Base-by-base conservation (phyloP, 2,329 filamentous ascomycete genomes). In the Epichloe bromicola region DNA sequence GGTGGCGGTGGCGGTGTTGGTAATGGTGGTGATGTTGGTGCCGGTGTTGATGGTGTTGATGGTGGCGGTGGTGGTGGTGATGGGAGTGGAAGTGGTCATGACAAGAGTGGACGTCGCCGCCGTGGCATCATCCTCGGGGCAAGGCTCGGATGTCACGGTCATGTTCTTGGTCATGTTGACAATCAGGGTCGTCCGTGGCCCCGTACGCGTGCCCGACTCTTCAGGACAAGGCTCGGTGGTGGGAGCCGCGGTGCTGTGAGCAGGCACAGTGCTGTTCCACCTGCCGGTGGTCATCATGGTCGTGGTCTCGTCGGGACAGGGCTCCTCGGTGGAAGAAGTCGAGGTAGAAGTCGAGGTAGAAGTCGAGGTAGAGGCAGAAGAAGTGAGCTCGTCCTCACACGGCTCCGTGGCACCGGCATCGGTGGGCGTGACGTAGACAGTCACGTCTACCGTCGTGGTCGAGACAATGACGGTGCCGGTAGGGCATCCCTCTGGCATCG, bases 361-460 rank as follows among this genome's bases (percentile, higher is more conserved):
- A 3, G 26, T 30, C 8, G 41, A 6, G 8, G 41, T 17, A 5
- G 19, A 23, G 2, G 5, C 26, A 12, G 19, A 14, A 7, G 12
- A 23, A 1, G 12, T 33, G 20, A n/a, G 5, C 6, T n/a, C 42
- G 19, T 44, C 42, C 42, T n/a, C 19, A 17, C 20, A 30, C 7
- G 42, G 42, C 20, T 44, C 36, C 19, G 33, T 26, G 23, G 1
- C 1, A 23, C 26, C 52, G 23, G 34, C 49, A 19, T 59, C 55
- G 34, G 60, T 58, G 33, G 61, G 59, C 11, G 65, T 67, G 15
- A 67, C 55, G 39, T 59, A 63, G 34, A 64, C 57, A 6, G 61
- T 64, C 7, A 63, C 56, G 26, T 68, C 66, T 7, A 67, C 49
- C 3, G 63, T 68, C 33, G 56, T 60, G 2, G 62, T 67, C 12